phyloP scores from a whole-genome alignment of 1,284 basidiomycete genomes.

The Butyriboletus appendiculatus region DNA sequence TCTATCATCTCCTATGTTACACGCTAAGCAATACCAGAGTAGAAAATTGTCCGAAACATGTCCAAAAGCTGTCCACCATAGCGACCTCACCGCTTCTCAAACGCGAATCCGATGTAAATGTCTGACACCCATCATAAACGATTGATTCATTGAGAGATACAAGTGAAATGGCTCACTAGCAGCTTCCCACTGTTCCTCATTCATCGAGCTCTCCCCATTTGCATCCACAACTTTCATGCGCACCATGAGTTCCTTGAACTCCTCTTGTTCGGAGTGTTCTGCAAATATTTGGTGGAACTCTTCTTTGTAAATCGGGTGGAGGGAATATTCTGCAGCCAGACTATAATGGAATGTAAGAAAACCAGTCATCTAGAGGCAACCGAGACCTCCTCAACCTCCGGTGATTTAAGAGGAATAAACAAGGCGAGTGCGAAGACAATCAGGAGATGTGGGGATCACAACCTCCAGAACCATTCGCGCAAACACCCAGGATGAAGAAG shows the following conservation, averaged over 20 bases:
- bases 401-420: not conserved
- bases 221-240: conserved; percentile 88
- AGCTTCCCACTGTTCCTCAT: conserved; percentile 94
- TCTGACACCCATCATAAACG: conserved; percentile 45
- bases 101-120: conserved; percentile 83
- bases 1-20: conserved; percentile 4
- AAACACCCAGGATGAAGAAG: not conserved
- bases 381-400: not conserved
- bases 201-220: conserved; percentile 86
- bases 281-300: conserved; percentile 88
- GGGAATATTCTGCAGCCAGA: conserved; percentile 81
- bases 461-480: not conserved
- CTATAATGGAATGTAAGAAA: conserved; percentile 42
- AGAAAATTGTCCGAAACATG: conserved; percentile 4
- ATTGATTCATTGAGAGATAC: not conserved
- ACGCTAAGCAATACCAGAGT: conserved; percentile 2
- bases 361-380: not conserved
- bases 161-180: conserved; percentile 68
- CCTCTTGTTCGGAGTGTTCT: conserved; percentile 73
- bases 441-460: not conserved
- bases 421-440: not conserved
- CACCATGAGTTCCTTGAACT: conserved; percentile 78
- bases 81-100: conserved; percentile 61
- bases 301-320: conserved; percentile 77
- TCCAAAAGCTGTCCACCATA: not conserved